Conservation (phyloP, 306 rosid genomes). For the Prunus mira region DNA sequence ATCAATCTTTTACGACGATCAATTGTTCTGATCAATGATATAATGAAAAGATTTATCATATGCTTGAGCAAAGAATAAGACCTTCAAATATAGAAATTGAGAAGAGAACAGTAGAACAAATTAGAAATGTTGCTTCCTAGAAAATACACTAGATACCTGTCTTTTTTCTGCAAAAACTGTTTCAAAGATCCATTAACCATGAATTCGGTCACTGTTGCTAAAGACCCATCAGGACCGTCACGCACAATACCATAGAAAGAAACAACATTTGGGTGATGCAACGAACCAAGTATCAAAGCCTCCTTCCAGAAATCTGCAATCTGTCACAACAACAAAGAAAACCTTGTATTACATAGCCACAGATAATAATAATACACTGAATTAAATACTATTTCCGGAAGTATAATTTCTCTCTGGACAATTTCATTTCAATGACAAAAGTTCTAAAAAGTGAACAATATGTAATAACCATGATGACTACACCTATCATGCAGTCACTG, state of each 20-base stretch:
- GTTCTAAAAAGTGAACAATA: not conserved
- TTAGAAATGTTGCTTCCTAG: not conserved
- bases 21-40: conserved; percentile 69
- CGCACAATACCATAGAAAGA: conserved; percentile 98
- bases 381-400: not conserved
- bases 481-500: not conserved
- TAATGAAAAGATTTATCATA: not conserved
- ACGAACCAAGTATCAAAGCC: conserved; percentile 88
- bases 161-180: conserved; percentile 97
- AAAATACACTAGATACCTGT: conserved; percentile 52
- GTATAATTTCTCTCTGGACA: not conserved
- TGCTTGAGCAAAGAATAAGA: conserved; percentile 3
- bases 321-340: conserved; percentile 30
- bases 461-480: not conserved
- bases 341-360: not conserved
- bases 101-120: not conserved
- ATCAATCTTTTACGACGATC: conserved; percentile 98
- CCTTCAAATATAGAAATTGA: conserved; percentile 10
- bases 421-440: not conserved
- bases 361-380: not conserved
- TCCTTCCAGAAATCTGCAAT: conserved; percentile 99
- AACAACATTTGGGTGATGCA: conserved; percentile 99
- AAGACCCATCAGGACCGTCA: conserved; percentile 96
- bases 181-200: conserved; percentile 98
- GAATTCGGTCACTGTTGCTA: conserved; percentile 98